Evolutionary conservation across 495 filamentous ascomycete genomes (phyloP).

Genomic region (Opeltia flavorubescens): DNA sequence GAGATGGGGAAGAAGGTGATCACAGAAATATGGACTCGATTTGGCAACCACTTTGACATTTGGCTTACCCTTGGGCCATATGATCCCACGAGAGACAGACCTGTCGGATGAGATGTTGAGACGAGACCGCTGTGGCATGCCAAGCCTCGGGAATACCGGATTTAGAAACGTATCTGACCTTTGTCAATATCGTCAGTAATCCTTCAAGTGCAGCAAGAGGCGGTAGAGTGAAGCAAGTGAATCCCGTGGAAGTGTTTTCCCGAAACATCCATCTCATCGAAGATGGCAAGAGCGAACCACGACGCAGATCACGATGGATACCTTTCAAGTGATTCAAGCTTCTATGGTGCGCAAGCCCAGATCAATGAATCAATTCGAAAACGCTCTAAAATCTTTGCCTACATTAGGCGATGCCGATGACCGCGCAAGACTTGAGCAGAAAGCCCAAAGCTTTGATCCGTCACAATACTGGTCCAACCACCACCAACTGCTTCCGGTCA

Average conservation of each 20-base stretch:
- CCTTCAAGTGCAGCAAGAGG: too few relatives aligned
- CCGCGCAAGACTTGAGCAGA: constrained; percentile 23
- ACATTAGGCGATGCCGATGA: constrained; percentile 38
- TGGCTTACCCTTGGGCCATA: background rate
- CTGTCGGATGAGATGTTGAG: too few relatives aligned
- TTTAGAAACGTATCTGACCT: too few relatives aligned
- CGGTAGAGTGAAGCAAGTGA: too few relatives aligned
- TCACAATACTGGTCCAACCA: constrained; percentile 32
- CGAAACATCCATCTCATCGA: background rate
- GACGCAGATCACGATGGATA: background rate
- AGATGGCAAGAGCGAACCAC: background rate
- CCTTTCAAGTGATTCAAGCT: constrained; percentile 57
- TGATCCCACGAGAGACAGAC: background rate
- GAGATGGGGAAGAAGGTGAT: background rate
- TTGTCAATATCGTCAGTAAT: too few relatives aligned
- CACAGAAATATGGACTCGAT: background rate
- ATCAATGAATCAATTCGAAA: background rate
- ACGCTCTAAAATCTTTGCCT: constrained; percentile 11
- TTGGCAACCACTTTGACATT: background rate
- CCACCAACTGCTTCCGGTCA: constrained; percentile 20
- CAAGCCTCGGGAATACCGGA: background rate
- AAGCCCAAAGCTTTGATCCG: constrained; percentile 28
- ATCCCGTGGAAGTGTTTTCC: too few relatives aligned
- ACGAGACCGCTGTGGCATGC: too few relatives aligned
- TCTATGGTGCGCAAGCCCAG: constrained; percentile 40